Evolutionary conservation across 495 filamentous ascomycete genomes (phyloP), one percentile per base, ranked within the genome.

Genomic region (Aspergillus diversus): DNA sequence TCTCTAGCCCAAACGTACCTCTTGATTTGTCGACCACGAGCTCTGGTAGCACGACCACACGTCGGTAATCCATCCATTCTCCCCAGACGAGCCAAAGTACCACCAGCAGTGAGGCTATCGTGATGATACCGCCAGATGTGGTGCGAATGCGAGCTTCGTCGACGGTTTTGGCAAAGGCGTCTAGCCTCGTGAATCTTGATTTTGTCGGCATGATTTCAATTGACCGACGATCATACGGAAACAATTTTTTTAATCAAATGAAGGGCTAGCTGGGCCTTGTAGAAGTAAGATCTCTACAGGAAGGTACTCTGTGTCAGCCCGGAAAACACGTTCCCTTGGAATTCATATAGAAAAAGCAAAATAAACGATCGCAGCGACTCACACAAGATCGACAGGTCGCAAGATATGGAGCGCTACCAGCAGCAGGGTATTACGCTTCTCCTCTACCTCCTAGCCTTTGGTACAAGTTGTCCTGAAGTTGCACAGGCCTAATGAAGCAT

Each of bases 121-220:
- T 99, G 71, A 99, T 92, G 63, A 98, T 87, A 67, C 95, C 95
- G 54, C 95, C 95, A 12, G 92, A 95, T 12, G 96, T 98, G n/a
- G 95, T 99, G 69, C 96, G 90, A 75, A 98, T 86, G 63, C 96
- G 86, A 64, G 95, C 95, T 88, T 99, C 95, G 72, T 98, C 96
- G 50, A 99, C 95, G 39, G 95, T 99, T 77, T 99, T 99, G 39
- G 93, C 95, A 75, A 99, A 99, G 79, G 95, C 95, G 75, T 99
- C 95, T 49, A 99, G 90, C 81, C 91, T 89, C 51, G 91, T 97
- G 73, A 99, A 97, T 73, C 95, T 89, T 66, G 92, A 96, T 73
- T 83, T 85, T 67, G 80, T 75, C 65, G 81, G 75, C 83, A 85
- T 85, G 17, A 69, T 67, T 63, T 64, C 57, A 60, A 69, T 53